Conservation (phyloP, 225 moss, liverwort and hornwort species). For the Marchantia paleacea region DNA sequence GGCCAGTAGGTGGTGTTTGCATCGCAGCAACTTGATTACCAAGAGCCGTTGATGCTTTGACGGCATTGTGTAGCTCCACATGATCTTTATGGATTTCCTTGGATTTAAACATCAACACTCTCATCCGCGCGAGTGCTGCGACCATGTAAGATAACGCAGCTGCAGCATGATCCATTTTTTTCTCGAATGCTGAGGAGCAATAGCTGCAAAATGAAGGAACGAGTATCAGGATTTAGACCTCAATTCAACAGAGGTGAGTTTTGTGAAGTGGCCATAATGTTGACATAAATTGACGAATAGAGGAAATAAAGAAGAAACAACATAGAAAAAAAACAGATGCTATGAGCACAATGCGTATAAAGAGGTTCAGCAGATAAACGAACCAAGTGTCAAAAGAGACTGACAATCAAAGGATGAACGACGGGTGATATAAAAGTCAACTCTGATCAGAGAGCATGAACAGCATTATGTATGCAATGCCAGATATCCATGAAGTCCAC, state of each 20-base stretch:
- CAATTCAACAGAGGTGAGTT: too few relatives aligned
- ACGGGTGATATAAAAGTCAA: background rate
- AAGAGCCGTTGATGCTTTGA: constrained; percentile 41
- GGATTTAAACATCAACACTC: constrained; percentile 64
- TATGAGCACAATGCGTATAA: too few relatives aligned
- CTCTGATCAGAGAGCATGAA: background rate
- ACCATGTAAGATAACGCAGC: constrained; percentile 90
- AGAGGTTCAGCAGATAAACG: too few relatives aligned
- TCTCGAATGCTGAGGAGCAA: constrained; percentile 76
- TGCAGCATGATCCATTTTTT: constrained; percentile 68
- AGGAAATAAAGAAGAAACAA: too few relatives aligned
- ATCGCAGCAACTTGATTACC: constrained; percentile 31
- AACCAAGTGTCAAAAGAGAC: too few relatives aligned
- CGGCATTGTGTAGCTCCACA: constrained; percentile 61
- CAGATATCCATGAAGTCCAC: background rate
- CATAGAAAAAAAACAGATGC: too few relatives aligned
- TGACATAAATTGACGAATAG: too few relatives aligned
- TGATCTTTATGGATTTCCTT: constrained; percentile 63
- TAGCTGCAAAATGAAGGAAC: constrained; percentile 49
- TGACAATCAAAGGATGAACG: too few relatives aligned
- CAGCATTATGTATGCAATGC: background rate
- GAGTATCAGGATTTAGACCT: background rate
- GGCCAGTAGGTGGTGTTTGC: constrained; percentile 36
- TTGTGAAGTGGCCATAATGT: too few relatives aligned
- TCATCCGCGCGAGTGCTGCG: constrained; percentile 83